Conservation (phyloP, 331 rosid species). For the Cydonia oblonga region DNA sequence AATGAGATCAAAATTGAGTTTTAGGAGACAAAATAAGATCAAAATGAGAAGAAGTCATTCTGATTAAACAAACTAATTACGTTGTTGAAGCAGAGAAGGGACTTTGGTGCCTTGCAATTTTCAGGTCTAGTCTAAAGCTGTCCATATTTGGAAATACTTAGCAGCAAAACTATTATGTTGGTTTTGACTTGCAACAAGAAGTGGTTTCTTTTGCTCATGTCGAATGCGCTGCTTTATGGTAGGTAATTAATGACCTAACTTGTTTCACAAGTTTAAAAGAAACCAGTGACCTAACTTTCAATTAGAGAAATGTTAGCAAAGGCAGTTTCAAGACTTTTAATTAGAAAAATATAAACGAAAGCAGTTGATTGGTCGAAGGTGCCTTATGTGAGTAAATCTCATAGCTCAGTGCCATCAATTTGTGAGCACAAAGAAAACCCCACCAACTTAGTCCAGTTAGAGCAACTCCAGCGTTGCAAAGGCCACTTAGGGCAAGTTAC, state of each 20-base stretch:
- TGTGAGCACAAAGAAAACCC: not conserved
- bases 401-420: not conserved
- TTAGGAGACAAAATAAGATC: too few relatives aligned
- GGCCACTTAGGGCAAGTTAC: too few relatives aligned
- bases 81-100: not conserved
- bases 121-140: not conserved
- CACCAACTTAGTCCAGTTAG: too few relatives aligned
- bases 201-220: conserved; percentile 19
- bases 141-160: conserved; percentile 9
- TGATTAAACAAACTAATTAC: conserved; percentile 2
- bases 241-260: not conserved
- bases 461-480: too few relatives aligned
- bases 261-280: too few relatives aligned
- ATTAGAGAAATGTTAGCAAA: too few relatives aligned
- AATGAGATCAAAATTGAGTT: too few relatives aligned
- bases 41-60: not conserved
- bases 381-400: too few relatives aligned
- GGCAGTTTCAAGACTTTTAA: not conserved
- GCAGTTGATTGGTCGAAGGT: too few relatives aligned
- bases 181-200: conserved; percentile 15
- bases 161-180: conserved; percentile 10
- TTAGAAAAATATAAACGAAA: not conserved
- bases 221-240: conserved; percentile 2
- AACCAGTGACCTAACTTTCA: too few relatives aligned
- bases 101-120: conserved; percentile 11